These are phyloP conservation scores for Hypoxylon rickii DNA, from an alignment of 495 filamentous ascomycete species.

Conservation along the genomic window DNA sequence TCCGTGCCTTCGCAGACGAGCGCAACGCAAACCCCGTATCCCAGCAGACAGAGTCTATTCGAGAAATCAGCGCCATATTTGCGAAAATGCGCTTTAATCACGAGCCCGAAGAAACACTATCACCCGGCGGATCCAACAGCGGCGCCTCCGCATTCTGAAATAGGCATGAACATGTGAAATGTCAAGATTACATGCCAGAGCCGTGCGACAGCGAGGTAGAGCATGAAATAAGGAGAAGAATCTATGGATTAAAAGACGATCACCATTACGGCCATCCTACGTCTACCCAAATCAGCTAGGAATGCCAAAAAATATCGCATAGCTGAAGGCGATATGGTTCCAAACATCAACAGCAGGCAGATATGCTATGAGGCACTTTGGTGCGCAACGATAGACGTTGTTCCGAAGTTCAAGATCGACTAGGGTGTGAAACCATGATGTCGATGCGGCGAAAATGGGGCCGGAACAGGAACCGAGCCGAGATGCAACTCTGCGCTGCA, in stretches of 20 bases:
- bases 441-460: slow-evolving; percentile 32
- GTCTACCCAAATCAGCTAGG: no score
- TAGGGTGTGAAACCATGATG: slow-evolving; percentile 31
- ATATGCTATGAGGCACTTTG: slow-evolving; percentile 16
- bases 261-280: no score
- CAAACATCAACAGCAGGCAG: background rate
- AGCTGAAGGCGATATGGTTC: no score
- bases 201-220: background rate
- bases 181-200: background rate
- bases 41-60: slow-evolving; percentile 66
- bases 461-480: slow-evolving; percentile 30
- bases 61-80: slow-evolving; percentile 78
- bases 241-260: no score
- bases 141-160: slow-evolving; percentile 21
- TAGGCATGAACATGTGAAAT: background rate
- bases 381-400: slow-evolving; percentile 15
- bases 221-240: no score
- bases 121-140: slow-evolving; percentile 29
- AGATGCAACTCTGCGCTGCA: slow-evolving; percentile 35
- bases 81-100: slow-evolving; percentile 46
- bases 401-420: slow-evolving; percentile 18
- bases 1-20: slow-evolving; percentile 78
- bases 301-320: no score
- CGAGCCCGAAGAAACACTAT: slow-evolving; percentile 21
- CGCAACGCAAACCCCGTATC: slow-evolving; percentile 66